Evolutionary conservation across 768 basidiomycete genomes (phyloP), one percentile per base, ranked within the genome.

Genomic region (Phanerochaete carnosa): DNA sequence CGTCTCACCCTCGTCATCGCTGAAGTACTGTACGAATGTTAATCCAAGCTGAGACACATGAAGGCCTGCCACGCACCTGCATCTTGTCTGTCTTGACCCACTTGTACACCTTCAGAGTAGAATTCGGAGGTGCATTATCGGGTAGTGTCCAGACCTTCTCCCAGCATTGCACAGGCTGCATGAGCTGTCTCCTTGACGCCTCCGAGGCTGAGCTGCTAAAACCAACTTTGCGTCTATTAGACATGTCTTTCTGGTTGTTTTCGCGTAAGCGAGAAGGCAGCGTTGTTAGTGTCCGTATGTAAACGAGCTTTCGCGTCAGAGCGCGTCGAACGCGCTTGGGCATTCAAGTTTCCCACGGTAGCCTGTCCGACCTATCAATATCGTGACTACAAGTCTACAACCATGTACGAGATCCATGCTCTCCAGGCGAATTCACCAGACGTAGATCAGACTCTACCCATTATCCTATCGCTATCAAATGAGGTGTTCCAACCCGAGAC

Each of bases 101-200:
- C 69, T 86, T 88, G 68, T 80, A 83, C 25, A 92, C 79, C 68
- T 85, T 88, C 51, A 93, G 73, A 23, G 76, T 80, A 23, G 90
- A 82, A 28, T 82, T 82, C 26, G 83, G 72, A 19, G 83, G 66
- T 25, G 82, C 75, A 57, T 77, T 78, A 59, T 87, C 87, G 35
- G 87, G 83, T 13, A 79, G 72, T 12, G 83, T 77, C 89, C 89
- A 90, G 35, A 80, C 77, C 74, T 88, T 90, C 74, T 93, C 90
- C 92, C 91, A 94, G 64, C 87, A 90, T 28, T 80, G 83, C n/a
- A 93, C 92, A 7, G 92, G 92, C 68, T 90, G 89, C 88, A 93
- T 92, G n/a, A 92, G 78, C 72, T 91, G 88, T 61, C 90, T 82
- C 39, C 90, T 82, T 33, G 90, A 90, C 50, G 89, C 89, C 72